Base-by-base conservation (phyloP, 805 yeast genomes). In the Vanderwaltozyma polyspora region DNA sequence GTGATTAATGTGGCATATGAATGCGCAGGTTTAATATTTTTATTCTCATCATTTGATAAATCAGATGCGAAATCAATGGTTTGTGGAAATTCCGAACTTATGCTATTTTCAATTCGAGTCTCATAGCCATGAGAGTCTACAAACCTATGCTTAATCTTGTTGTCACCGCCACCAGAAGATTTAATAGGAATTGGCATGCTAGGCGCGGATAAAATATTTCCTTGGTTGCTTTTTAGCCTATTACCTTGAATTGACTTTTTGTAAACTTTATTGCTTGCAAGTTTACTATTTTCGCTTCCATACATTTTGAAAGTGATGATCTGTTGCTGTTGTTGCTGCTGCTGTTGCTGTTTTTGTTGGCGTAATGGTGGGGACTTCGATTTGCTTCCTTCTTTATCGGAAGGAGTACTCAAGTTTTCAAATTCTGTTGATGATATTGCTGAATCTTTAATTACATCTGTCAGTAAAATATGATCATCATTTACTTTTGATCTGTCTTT, bases 1-100 rank as follows among this genome's bases (percentile, higher is more conserved):
- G 98, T 84, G 45, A 91, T 91, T 95, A 91, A 83, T 1, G 96
- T 87, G 0, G 97, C 96, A 53, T 91, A 91, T 14, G 94, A 79
- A 52, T 79, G 86, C 1, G 96, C 96, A 2, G 97, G 97, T 59
- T 91, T 91, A 46, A 85, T 76, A 53, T 89, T 52, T 51, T 80
- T 83, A 33, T 93, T 76, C 42, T 86, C 95, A 54, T 89, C 97
- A 40, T 71, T 69, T n/a, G 94, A 79, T 43, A 87, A 66, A 57
- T 82, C 91, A 48, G 60, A 50, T 5, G 56, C 55, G 32, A 45
- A 52, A 40, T 55, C 60, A 15, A 52, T 30, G 2, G 55, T 42
- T 26, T 49, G 51, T 2, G 57, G 57, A 29, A 50, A 52, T 31
- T 35, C 89, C 50, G 52, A 17, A 7, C n/a, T n/a, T n/a, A n/a